phyloP scores from a whole-genome alignment of 2,329 filamentous ascomycete genomes.

The Penicillium thymicola region DNA sequence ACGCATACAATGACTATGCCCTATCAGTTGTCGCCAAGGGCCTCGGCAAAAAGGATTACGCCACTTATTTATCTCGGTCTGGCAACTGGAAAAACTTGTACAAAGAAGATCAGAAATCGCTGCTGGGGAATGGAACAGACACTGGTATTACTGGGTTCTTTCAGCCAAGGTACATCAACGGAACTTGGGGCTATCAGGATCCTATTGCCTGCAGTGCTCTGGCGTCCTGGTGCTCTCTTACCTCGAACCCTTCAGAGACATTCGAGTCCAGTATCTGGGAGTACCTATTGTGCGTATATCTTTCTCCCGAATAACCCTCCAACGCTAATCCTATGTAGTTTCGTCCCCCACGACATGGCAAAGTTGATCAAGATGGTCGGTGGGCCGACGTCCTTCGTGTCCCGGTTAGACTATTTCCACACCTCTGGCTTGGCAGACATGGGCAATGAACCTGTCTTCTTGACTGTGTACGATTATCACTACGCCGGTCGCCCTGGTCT shows the following conservation, averaged over 20 bases:
- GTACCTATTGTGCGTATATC: slow-evolving; percentile 50
- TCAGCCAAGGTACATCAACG: slow-evolving; percentile 64
- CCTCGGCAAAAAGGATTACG: slow-evolving; percentile 46
- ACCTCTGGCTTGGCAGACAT: slow-evolving; percentile 61
- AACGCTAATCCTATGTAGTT: slow-evolving; percentile 48
- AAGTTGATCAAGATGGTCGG: slow-evolving; percentile 57
- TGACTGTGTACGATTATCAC: slow-evolving; percentile 65
- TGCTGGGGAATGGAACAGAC: slow-evolving; percentile 50
- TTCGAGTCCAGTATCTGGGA: slow-evolving; percentile 35
- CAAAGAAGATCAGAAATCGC: slow-evolving; percentile 56
- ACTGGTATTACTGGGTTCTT: slow-evolving; percentile 68
- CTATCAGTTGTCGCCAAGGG: slow-evolving; percentile 58
- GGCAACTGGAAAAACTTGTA: slow-evolving; percentile 65
- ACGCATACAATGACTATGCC: slow-evolving; percentile 70
- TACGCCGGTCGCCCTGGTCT: slow-evolving; percentile 61
- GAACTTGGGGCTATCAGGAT: slow-evolving; percentile 65
- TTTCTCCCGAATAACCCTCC: slow-evolving; percentile 43
- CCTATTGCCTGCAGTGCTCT: slow-evolving; percentile 41
- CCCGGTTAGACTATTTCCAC: slow-evolving; percentile 62
- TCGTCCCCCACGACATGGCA: slow-evolving; percentile 50
- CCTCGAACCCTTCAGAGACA: slow-evolving; percentile 29
- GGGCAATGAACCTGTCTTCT: slow-evolving; percentile 61
- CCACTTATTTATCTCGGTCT: slow-evolving; percentile 55
- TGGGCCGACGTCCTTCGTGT: slow-evolving; percentile 56
- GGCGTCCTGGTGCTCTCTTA: slow-evolving; percentile 28